Evolutionary conservation across 352 stramenopile genomes (phyloP), one percentile per base, ranked within the genome.

Genomic region (Pythium pyrilobum): DNA sequence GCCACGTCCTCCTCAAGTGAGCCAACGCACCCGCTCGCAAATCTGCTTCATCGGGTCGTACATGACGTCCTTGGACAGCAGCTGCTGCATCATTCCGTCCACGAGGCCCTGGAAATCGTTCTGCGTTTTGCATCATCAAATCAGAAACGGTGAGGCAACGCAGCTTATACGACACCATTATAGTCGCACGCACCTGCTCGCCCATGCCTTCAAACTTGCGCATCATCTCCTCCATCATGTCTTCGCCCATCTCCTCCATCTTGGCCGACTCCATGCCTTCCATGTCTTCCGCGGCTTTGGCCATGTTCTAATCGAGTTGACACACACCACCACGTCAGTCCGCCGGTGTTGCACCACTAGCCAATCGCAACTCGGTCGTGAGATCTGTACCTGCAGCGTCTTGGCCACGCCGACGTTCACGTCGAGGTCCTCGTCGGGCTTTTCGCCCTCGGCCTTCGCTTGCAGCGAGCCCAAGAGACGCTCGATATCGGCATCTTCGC

Each of bases 61-160:
- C 96, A 99, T 99, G 44, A 99, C 74, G 56, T 99, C 97, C 60
- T 98, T 98, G 37, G 87, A 94, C 54, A 99, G 69, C 40, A 99
- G 54, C 61, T 99, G 96, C 67, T 97, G 77, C 96, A 99, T 98
- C 85, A 99, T 98, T 27, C 93, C 91, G 61, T 99, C 96, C 4
- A 99, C 86, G 21, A 99, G 59, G 15, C 91, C 84, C 37, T 98
- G 81, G 55, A 97, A 91, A 67, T 96, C 81, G 56, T 67, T 85
- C 81, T 93, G 37, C 12, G 12, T 25, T n/a, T n/a, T n/a, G n/a
- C n/a, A n/a, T n/a, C n/a, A n/a, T n/a, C n/a, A n/a, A n/a, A n/a
- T n/a, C 41, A 36, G 15, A 34, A 25, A 37, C 13, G 18, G 2
- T 3, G 12, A n/a, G 11, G 16, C 41, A 20, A 12, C 5, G 33